Base-by-base conservation (phyloP, 441 rosid genomes). In the Pelargonium citronellum region DNA sequence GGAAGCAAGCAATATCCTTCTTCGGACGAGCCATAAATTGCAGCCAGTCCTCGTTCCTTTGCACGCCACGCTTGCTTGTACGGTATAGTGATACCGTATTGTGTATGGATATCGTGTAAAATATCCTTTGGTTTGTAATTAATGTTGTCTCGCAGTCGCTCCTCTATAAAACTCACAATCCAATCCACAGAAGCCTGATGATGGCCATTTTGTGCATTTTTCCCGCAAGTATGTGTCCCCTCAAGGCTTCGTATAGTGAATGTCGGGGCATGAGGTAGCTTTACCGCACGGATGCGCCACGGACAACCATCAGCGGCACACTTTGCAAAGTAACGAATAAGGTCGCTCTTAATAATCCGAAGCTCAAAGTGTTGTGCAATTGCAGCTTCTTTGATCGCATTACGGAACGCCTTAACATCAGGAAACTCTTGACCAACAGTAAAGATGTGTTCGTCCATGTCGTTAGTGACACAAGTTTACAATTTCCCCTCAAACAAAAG, bases 21-120 rank as follows among this genome's bases (percentile, higher is more conserved):
- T 73, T 87, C 91, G 70, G 79, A 85, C 67, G 89, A 82, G 69
- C 87, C 91, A 80, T 80, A 84, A 72, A 87, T 85, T 47, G 86
- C 86, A 1, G 86, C 86, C 15, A 85, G 83, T n/a, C 91, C 84
- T 11, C 89, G 79, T 74, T 85, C 91, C 73, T 87, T 83, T 19
- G 87, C 89, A 67, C 82, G 87, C 88, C 87, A 84, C 66, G 89
- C 91, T 75, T 87, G 88, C 79, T 85, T 87, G 76, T 84, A 83
- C 1, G 91, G 86, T 57, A 87, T 80, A 34, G 76, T 81, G 73
- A 87, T 84, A 64, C 86, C 86, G 24, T 85, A 79, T 8, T 83
- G 83, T 70, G 79, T 69, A 41, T 80, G 85, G 63, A 87, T 82
- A 68, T 82, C 87, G 41, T 82, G 83, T 63, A 85, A 73, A 77